Evolutionary conservation across 2,329 filamentous ascomycete genomes (phyloP).

Genomic region (Apiospora koreana): DNA sequence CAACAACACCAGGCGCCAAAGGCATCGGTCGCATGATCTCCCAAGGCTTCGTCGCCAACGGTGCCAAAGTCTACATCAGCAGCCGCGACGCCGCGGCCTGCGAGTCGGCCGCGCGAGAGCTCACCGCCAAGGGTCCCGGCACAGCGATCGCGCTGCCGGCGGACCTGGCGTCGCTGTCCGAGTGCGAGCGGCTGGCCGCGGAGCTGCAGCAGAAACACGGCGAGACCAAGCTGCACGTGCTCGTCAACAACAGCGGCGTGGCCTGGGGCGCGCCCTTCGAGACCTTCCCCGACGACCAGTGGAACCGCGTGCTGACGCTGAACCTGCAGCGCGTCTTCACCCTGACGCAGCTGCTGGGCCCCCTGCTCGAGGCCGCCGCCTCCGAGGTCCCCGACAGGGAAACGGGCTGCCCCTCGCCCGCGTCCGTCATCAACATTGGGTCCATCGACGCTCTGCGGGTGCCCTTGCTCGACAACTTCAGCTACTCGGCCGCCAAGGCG

Average conservation of each 20-base stretch:
- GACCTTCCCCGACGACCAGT: slow-evolving; percentile 58
- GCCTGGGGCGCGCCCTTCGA: slow-evolving; percentile 65
- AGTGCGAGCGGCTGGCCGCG: slow-evolving; percentile 53
- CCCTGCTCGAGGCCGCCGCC: slow-evolving; percentile 55
- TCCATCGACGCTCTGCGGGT: slow-evolving; percentile 64
- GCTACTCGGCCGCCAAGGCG: slow-evolving; percentile 63
- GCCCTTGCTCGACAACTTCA: slow-evolving; percentile 58
- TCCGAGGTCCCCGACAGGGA: slow-evolving; percentile 26
- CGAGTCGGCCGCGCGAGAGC: slow-evolving; percentile 53
- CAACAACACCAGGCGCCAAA: slow-evolving; percentile 48
- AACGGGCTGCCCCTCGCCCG: slow-evolving; percentile 43
- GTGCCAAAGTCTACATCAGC: slow-evolving; percentile 65
- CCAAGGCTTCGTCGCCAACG: slow-evolving; percentile 64
- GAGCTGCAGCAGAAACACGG: slow-evolving; percentile 44
- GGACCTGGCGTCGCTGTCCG: slow-evolving; percentile 62
- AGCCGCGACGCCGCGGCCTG: slow-evolving; percentile 63
- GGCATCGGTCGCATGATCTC: slow-evolving; percentile 70
- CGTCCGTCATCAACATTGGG: slow-evolving; percentile 66
- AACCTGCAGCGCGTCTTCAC: slow-evolving; percentile 71
- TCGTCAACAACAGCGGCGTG: slow-evolving; percentile 67
- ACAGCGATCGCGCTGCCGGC: slow-evolving; percentile 59
- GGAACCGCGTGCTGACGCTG: slow-evolving; percentile 61
- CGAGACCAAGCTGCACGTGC: slow-evolving; percentile 57
- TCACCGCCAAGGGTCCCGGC: slow-evolving; percentile 54
- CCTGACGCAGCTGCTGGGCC: slow-evolving; percentile 62